Conservation (phyloP, 495 filamentous ascomycete species). For the Neurospora africana region DNA sequence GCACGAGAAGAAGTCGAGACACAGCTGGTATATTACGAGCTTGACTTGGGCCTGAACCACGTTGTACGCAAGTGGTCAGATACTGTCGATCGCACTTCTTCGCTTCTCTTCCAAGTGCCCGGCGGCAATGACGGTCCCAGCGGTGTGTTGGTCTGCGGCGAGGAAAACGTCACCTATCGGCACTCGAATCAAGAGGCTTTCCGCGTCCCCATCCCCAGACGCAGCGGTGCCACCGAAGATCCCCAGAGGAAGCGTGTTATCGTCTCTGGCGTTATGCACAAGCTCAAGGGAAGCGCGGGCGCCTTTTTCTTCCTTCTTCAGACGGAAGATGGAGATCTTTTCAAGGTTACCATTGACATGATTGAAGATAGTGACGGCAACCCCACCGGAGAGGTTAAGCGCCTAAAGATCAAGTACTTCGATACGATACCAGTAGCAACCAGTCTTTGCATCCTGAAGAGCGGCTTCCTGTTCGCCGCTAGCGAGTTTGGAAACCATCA, state of each 20-base stretch:
- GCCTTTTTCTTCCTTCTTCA: slow-evolving; percentile 97
- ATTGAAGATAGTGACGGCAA: slow-evolving; percentile 69
- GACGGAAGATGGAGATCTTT: slow-evolving; percentile 90
- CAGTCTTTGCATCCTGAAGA: slow-evolving; percentile 83
- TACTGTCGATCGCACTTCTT: slow-evolving; percentile 79
- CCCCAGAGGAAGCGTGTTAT: slow-evolving; percentile 81
- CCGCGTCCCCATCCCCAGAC: slow-evolving; percentile 78
- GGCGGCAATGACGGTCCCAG: slow-evolving; percentile 89
- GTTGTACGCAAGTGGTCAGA: slow-evolving; percentile 95
- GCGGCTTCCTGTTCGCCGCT: slow-evolving; percentile 88
- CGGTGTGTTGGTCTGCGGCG: slow-evolving; percentile 87
- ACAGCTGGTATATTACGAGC: slow-evolving; percentile 88
- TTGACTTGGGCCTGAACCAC: slow-evolving; percentile 93
- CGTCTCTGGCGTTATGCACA: slow-evolving; percentile 88
- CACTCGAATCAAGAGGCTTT: slow-evolving; percentile 87
- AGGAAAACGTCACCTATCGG: slow-evolving; percentile 89
- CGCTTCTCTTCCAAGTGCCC: slow-evolving; percentile 88
- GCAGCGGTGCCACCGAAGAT: slow-evolving; percentile 79
- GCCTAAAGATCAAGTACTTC: slow-evolving; percentile 92
- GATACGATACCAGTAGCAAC: slow-evolving; percentile 87
- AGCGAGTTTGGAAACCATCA: slow-evolving; percentile 87
- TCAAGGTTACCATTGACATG: slow-evolving; percentile 93
- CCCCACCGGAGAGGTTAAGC: slow-evolving; percentile 65
- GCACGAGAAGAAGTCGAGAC: slow-evolving; percentile 78
- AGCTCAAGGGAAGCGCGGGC: slow-evolving; percentile 65